phyloP scores from a whole-genome alignment of 768 basidiomycete genomes.

The Lactifluus echinatus region DNA sequence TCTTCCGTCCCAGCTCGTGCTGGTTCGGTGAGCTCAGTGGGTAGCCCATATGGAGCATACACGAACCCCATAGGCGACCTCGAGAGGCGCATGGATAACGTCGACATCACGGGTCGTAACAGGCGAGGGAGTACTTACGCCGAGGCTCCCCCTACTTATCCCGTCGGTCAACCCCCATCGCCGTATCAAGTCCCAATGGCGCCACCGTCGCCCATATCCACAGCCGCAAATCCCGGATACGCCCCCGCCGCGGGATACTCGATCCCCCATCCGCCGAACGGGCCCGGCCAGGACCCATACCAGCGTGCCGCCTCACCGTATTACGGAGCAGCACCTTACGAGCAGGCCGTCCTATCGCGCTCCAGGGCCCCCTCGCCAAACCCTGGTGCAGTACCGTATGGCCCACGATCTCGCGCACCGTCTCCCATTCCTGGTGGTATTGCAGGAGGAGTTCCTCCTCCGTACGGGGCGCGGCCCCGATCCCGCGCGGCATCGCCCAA shows the following conservation, averaged over 20 bases:
- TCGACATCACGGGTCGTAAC: constrained; percentile 11
- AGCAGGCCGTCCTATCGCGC: constrained; percentile 27
- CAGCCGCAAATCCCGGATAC: constrained; percentile 11
- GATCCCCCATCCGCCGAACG: constrained; percentile 5
- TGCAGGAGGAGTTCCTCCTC: constrained; percentile 9
- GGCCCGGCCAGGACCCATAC: constrained; percentile 8
- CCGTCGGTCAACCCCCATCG: constrained; percentile 20
- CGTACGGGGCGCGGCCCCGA: constrained; percentile 19
- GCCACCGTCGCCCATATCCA: constrained; percentile 11
- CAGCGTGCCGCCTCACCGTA: constrained; percentile 29
- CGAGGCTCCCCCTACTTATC: constrained; percentile 22
- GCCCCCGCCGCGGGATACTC: constrained; percentile 11
- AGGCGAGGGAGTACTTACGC: constrained; percentile 15
- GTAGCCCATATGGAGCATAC: constrained; percentile 21
- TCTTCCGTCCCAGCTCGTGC: constrained; percentile 8
- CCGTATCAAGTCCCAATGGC: constrained; percentile 19
- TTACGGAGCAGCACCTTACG: constrained; percentile 32
- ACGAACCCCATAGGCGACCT: constrained; percentile 27
- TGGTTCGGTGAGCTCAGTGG: background rate
- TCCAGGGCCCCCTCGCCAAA: constrained; percentile 46
- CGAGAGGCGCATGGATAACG: constrained; percentile 31
- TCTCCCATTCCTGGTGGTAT: constrained; percentile 44
- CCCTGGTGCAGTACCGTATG: constrained; percentile 25
- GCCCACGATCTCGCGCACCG: constrained; percentile 34
- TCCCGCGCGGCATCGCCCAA: constrained; percentile 19